These are phyloP conservation scores for Macroventuria anomochaeta DNA, from an alignment of 2,329 filamentous ascomycete species.

Conservation along the genomic window DNA sequence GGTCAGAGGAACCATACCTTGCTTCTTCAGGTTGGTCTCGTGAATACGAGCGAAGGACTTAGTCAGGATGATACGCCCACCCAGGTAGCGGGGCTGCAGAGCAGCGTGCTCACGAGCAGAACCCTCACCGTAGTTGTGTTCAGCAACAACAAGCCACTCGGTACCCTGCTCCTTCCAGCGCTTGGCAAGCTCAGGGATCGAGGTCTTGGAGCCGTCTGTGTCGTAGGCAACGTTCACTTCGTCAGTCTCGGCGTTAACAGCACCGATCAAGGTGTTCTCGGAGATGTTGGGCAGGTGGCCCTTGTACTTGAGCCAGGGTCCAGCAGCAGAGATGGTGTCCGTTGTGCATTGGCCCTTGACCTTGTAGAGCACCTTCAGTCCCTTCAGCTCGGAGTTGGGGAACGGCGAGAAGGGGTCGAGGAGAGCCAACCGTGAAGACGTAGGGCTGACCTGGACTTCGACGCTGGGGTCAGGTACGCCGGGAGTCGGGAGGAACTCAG, in stretches of 20 bases:
- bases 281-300: conserved; percentile 97
- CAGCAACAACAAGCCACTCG: conserved; percentile 13
- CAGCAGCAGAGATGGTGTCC: conserved; percentile 96
- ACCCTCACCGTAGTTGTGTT: conserved; percentile 75
- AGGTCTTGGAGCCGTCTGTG: conserved; percentile 72
- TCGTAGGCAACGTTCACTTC: conserved; percentile 74
- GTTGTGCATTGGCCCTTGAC: conserved; percentile 98
- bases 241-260: conserved; percentile 14
- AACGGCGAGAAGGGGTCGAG: conserved; percentile 91
- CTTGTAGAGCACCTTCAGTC: conserved; percentile 89
- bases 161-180: conserved; percentile 68
- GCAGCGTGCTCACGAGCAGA: conserved; percentile 89
- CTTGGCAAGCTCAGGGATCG: conserved; percentile 86
- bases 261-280: conserved; percentile 66
- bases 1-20: conserved; percentile 92
- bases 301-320: conserved; percentile 99
- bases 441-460: conserved; percentile 79
- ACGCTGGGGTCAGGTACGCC: conserved; percentile 74
- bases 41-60: conserved; percentile 93
- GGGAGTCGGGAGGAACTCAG: conserved; percentile 74
- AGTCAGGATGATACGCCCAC: conserved; percentile 79
- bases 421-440: conserved; percentile 87
- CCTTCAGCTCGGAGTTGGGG: conserved; percentile 74
- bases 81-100: conserved; percentile 88
- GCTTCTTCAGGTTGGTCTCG: conserved; percentile 96